phyloP scores from a whole-genome alignment of 352 stramenopile genomes.

The Phytophthora colocasiae region DNA sequence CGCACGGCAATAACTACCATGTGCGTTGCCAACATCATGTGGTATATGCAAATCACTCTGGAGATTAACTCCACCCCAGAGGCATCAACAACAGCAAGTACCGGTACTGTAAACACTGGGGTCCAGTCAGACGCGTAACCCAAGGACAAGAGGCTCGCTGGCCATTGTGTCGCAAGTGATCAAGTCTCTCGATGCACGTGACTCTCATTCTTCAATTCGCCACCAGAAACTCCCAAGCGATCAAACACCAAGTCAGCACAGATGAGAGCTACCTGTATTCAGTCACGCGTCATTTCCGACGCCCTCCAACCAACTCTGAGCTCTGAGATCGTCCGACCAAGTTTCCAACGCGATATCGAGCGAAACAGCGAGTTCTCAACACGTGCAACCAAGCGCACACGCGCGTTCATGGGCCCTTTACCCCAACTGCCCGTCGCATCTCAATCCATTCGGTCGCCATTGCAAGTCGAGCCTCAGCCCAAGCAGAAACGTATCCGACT shows the following conservation, averaged over 20 bases:
- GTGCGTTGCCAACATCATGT: too few relatives aligned
- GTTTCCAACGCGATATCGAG: background rate
- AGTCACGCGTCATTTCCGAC: background rate
- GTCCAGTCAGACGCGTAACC: constrained; percentile 4
- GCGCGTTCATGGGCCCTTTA: background rate
- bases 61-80: background rate
- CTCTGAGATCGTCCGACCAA: constrained; percentile 17
- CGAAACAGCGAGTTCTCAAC: background rate
- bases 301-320: background rate
- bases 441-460: background rate
- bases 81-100: constrained; percentile 4
- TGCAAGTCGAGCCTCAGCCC: background rate
- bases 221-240: background rate
- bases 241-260: background rate
- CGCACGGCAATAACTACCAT: too few relatives aligned
- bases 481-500: background rate
- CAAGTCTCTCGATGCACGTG: background rate
- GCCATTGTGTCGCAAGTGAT: background rate
- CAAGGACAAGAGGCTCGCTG: background rate
- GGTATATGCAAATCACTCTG: background rate
- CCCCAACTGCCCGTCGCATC: background rate
- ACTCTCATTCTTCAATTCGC: background rate
- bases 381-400: background rate
- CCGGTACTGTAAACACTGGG: constrained; percentile 3
- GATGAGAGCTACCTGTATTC: background rate